Evolutionary conservation across 352 stramenopile species (phyloP).

Genomic region (Pythium sp.): DNA sequence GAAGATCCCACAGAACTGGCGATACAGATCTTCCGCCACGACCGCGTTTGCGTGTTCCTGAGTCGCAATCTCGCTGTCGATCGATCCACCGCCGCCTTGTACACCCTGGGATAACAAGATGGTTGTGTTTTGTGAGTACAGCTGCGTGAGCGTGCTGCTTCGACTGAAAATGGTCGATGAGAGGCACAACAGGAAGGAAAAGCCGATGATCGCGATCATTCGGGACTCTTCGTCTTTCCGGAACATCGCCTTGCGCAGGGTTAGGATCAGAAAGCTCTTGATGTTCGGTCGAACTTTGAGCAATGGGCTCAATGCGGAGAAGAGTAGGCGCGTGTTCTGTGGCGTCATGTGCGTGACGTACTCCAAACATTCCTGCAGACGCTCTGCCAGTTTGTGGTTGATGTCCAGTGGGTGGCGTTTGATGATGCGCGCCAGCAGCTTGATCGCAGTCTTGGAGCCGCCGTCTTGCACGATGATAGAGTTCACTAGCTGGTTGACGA

Average conservation of each 20-base stretch:
- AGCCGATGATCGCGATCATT: slow-evolving; percentile 49
- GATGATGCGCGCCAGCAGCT: slow-evolving; percentile 36
- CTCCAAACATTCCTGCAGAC: slow-evolving; percentile 52
- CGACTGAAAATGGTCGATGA: slow-evolving; percentile 40
- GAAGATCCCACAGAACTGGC: slow-evolving; percentile 60
- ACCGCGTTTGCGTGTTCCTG: slow-evolving; percentile 40
- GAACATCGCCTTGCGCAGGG: slow-evolving; percentile 63
- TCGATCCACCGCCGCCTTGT: not conserved
- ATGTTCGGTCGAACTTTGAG: slow-evolving; percentile 34
- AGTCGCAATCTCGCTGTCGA: slow-evolving; percentile 29
- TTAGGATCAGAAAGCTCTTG: slow-evolving; percentile 50
- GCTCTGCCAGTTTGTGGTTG: slow-evolving; percentile 22
- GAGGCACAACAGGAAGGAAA: slow-evolving; percentile 38
- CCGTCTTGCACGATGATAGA: slow-evolving; percentile 38
- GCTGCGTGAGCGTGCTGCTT: slow-evolving; percentile 36
- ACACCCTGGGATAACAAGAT: slow-evolving; percentile 34
- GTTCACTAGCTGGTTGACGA: slow-evolving; percentile 47
- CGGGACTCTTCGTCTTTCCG: slow-evolving; percentile 46
- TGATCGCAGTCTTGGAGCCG: slow-evolving; percentile 26
- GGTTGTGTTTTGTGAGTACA: slow-evolving; percentile 50
- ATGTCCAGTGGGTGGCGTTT: slow-evolving; percentile 43
- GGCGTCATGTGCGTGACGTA: slow-evolving; percentile 41
- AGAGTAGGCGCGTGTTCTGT: slow-evolving; percentile 24
- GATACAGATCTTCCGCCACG: slow-evolving; percentile 46
- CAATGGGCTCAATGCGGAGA: slow-evolving; percentile 37